phyloP scores from a whole-genome alignment of 768 basidiomycete genomes.

The Punctularia strigosozonata region DNA sequence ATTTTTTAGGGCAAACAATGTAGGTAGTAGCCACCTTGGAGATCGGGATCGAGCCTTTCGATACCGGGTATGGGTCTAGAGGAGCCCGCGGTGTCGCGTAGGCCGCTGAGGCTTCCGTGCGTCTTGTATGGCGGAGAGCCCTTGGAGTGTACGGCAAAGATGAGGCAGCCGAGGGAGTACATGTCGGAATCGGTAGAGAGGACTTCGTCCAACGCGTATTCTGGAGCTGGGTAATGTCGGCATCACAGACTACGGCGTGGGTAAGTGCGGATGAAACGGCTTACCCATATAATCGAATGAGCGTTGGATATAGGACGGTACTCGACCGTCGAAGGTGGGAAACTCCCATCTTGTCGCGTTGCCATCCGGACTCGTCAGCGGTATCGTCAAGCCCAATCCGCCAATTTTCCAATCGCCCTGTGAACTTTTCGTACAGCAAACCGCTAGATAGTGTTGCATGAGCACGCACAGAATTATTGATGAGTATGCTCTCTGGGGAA shows the following conservation, averaged over 20 bases:
- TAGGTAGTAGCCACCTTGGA: slow-evolving; percentile 42
- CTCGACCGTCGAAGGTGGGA: slow-evolving; percentile 73
- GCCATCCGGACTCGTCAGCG: slow-evolving; percentile 58
- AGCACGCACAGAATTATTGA: slow-evolving; percentile 70
- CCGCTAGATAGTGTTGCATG: no score
- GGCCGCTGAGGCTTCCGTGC: slow-evolving; percentile 57
- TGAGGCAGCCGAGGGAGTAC: slow-evolving; percentile 83
- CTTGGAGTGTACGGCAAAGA: slow-evolving; percentile 87
- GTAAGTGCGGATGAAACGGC: slow-evolving; percentile 8
- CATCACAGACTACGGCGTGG: not conserved
- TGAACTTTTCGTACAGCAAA: no score
- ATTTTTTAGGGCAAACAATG: not conserved
- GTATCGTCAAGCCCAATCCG: slow-evolving; percentile 79
- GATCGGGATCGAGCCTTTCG: slow-evolving; percentile 54
- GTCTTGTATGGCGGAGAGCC: slow-evolving; percentile 81
- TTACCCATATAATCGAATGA: slow-evolving; percentile 92
- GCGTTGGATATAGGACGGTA: slow-evolving; percentile 75
- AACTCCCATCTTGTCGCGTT: slow-evolving; percentile 79
- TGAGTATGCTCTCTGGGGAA: slow-evolving; percentile 74
- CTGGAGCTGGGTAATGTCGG: slow-evolving; percentile 53
- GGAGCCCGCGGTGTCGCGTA: slow-evolving; percentile 63
- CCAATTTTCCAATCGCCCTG: slow-evolving; percentile 98
- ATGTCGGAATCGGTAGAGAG: slow-evolving; percentile 85
- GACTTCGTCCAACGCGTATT: slow-evolving; percentile 86
- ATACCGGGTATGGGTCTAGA: slow-evolving; percentile 51